These are phyloP conservation scores for Nepenthes gracilis DNA, from an alignment of 148 eudicot genomes.

Conservation along the genomic window DNA sequence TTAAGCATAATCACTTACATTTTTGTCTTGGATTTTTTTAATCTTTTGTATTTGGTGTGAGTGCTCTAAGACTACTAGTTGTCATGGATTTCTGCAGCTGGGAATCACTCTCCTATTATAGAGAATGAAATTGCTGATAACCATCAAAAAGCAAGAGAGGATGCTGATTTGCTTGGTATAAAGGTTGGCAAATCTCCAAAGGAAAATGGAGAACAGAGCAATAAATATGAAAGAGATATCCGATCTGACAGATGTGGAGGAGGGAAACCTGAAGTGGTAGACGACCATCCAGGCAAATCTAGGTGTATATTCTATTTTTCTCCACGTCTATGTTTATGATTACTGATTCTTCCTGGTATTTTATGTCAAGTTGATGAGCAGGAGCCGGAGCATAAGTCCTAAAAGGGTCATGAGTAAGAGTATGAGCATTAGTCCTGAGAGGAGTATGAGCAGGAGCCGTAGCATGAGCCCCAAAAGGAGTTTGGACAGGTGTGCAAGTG, in stretches of 20 bases:
- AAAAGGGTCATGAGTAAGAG: constrained; percentile 54
- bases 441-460: constrained; percentile 36
- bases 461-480: constrained; percentile 27
- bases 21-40: too few species aligned
- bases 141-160: constrained; percentile 28
- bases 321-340: constrained; percentile 10
- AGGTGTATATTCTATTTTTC: constrained; percentile 35
- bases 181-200: constrained; percentile 40
- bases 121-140: constrained; percentile 22
- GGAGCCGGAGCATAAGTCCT: constrained; percentile 50
- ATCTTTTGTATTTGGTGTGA: too few species aligned
- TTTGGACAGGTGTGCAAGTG: constrained; percentile 47
- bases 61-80: too few species aligned
- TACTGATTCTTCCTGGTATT: constrained; percentile 22
- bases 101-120: constrained; percentile 27
- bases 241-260: constrained; percentile 35
- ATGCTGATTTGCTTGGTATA: constrained; percentile 28
- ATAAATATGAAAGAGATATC: constrained; percentile 38
- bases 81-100: constrained; percentile 21
- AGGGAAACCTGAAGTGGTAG: constrained; percentile 51
- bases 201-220: constrained; percentile 68
- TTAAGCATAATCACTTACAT: too few species aligned
- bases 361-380: constrained; percentile 34
- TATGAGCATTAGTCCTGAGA: constrained; percentile 58
- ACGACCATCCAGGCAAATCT: constrained; percentile 54